These are phyloP conservation scores for Lepidium aucheri DNA, from an alignment of 345 rosid species.

Conservation along the genomic window DNA sequence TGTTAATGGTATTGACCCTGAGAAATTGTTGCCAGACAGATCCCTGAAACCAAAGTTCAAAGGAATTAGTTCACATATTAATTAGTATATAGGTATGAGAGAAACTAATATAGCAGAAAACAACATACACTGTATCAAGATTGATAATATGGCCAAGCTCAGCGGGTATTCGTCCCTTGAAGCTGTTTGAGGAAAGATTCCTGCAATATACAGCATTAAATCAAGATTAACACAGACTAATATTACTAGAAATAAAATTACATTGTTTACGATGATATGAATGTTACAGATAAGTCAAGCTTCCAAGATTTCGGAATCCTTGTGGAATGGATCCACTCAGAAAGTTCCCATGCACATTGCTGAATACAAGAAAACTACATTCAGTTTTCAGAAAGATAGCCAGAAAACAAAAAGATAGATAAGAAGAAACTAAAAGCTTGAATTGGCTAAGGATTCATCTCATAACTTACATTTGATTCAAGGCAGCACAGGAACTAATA, in stretches of 20 bases:
- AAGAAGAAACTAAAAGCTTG: background rate
- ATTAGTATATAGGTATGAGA: background rate
- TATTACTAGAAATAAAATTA: background rate
- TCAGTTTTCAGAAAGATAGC: background rate
- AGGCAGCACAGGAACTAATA: conserved; percentile 73
- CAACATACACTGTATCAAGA: conserved; percentile 75
- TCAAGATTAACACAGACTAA: background rate
- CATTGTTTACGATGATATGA: background rate
- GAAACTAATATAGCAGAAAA: background rate
- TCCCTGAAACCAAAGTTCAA: conserved; percentile 41
- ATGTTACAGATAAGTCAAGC: conserved; percentile 85
- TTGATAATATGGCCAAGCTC: conserved; percentile 82
- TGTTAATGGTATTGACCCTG: conserved; percentile 70
- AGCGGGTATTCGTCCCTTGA: conserved; percentile 61
- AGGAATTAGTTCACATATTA: background rate
- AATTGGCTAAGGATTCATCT: background rate
- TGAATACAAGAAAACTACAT: background rate
- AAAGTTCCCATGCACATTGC: conserved; percentile 82
- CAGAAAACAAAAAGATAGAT: background rate
- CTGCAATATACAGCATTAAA: conserved; percentile 26
- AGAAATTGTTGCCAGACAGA: conserved; percentile 67
- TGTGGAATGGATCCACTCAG: conserved; percentile 70
- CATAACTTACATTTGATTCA: conserved; percentile 73
- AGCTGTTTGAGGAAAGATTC: conserved; percentile 69
- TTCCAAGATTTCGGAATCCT: conserved; percentile 59